Conservation (phyloP, 352 stramenopile species). For the Phytophthora pini region DNA sequence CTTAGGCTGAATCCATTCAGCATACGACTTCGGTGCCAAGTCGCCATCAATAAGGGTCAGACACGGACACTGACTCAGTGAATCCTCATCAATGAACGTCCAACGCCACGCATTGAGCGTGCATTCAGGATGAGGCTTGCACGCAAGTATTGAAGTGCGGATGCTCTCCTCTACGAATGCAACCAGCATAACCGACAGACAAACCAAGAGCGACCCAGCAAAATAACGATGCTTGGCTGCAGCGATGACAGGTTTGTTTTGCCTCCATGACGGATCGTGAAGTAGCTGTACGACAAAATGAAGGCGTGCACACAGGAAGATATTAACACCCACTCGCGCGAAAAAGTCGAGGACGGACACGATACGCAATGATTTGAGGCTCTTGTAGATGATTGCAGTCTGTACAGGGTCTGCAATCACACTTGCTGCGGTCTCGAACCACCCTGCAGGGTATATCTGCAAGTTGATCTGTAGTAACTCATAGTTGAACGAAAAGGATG, state of each 20-base stretch:
- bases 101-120: slow-evolving; percentile 11
- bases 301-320: slow-evolving; percentile 24
- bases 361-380: neutral
- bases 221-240: neutral
- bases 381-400: too few species aligned
- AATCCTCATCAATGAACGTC: slow-evolving; percentile 6
- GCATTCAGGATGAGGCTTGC: slow-evolving; percentile 1
- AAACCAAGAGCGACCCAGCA: too few species aligned
- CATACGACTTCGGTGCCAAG: neutral
- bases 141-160: neutral
- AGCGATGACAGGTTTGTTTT: neutral
- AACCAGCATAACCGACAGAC: slow-evolving; percentile 1
- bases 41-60: slow-evolving; percentile 27
- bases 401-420: too few species aligned
- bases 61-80: slow-evolving; percentile 11
- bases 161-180: slow-evolving; percentile 16
- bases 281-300: slow-evolving; percentile 2
- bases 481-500: too few species aligned
- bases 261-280: neutral
- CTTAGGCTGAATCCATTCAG: slow-evolving; percentile 7
- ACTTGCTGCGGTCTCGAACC: too few species aligned
- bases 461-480: too few species aligned
- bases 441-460: too few species aligned
- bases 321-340: slow-evolving; percentile 8
- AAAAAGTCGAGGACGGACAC: slow-evolving; percentile 34